A percentile compares a stretch with the other conserved stretches of the same genome.
These are phyloP conservation scores for Cercophora newfieldiana DNA, from an alignment of 495 filamentous ascomycete species.

Conservation along the genomic window DNA sequence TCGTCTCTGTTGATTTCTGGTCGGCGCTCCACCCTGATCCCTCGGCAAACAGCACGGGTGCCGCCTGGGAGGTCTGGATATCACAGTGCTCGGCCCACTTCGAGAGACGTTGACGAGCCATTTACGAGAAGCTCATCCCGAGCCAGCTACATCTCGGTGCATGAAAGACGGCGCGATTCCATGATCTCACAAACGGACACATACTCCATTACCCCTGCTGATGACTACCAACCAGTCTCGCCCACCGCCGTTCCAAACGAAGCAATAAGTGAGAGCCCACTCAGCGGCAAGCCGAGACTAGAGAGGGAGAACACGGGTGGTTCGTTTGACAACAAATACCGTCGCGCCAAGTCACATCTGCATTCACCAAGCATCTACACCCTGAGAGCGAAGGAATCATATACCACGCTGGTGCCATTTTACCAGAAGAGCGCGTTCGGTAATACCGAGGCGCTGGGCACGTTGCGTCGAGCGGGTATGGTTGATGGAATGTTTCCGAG, in stretches of 20 bases:
- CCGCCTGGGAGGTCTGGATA: conserved; percentile 34
- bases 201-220: conserved; percentile 53
- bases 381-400: conserved; percentile 62
- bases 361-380: conserved; percentile 68
- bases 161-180: conserved; percentile 57
- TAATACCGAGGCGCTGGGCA: conserved; percentile 55
- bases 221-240: conserved; percentile 28
- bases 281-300: conserved; percentile 2
- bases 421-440: conserved; percentile 55
- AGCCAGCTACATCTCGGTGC: conserved; percentile 51
- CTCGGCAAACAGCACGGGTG: conserved; percentile 40
- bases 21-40: conserved; percentile 25
- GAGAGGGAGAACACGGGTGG: conserved; percentile 19
- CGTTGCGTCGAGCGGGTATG: conserved; percentile 55
- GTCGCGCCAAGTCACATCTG: conserved; percentile 40
- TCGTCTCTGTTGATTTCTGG: conserved; percentile 20
- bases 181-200: conserved; percentile 61
- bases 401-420: conserved; percentile 62
- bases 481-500: conserved; percentile 66
- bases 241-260: conserved; percentile 12
- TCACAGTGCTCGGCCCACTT: conserved; percentile 32
- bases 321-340: conserved; percentile 26
- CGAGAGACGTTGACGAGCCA: conserved; percentile 9
- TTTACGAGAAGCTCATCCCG: conserved; percentile 36
- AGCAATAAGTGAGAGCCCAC: not conserved